Conservation (phyloP, 2,329 filamentous ascomycete species). For the Aspergillus awamori region DNA sequence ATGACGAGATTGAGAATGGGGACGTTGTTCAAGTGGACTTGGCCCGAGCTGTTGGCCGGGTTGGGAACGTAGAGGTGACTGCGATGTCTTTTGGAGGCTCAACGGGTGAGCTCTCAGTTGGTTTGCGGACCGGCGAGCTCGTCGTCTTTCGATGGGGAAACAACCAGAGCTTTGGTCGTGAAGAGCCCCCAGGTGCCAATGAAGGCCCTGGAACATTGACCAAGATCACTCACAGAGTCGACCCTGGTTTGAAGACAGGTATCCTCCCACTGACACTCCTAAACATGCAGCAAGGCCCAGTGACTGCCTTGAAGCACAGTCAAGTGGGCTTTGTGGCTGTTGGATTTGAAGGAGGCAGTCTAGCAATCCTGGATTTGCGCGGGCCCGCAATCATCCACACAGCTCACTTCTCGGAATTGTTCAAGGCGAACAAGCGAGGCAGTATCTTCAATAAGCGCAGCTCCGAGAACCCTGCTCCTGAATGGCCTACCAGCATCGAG, state of each 20-base stretch:
- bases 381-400: conserved; percentile 83
- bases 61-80: conserved; percentile 73
- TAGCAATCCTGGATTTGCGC: conserved; percentile 84
- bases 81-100: conserved; percentile 77
- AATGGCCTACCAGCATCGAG: conserved; percentile 81
- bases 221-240: conserved; percentile 72
- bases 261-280: conserved; percentile 79
- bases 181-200: conserved; percentile 56
- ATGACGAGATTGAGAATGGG: conserved; percentile 89
- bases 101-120: conserved; percentile 83
- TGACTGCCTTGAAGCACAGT: conserved; percentile 80
- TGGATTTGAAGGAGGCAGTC: conserved; percentile 78
- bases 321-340: conserved; percentile 89
- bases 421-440: conserved; percentile 73
- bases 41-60: conserved; percentile 77
- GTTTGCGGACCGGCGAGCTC: conserved; percentile 80
- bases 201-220: conserved; percentile 71
- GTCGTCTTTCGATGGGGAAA: conserved; percentile 85
- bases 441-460: conserved; percentile 66
- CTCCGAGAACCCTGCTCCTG: conserved; percentile 54
- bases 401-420: conserved; percentile 70
- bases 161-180: conserved; percentile 72
- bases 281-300: conserved; percentile 78
- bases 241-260: conserved; percentile 75
- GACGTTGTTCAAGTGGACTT: conserved; percentile 82